Base-by-base conservation (phyloP, 192 early-diverging fungal genomes). In the Phycomyces blakesleeanus region DNA sequence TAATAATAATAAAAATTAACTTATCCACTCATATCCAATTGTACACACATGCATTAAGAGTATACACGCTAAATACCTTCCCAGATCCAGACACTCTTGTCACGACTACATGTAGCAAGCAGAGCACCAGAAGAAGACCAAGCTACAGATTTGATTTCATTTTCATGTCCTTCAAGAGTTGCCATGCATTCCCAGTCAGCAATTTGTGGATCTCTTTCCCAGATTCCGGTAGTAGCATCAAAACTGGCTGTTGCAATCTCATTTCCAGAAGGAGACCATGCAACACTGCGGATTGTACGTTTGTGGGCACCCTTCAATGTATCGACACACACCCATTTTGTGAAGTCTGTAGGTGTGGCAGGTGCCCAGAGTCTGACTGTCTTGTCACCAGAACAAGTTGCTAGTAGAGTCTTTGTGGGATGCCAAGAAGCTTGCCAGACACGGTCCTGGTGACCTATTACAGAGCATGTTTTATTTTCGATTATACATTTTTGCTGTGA, bases 41-140 rank as follows among this genome's bases (percentile, higher is more conserved):
- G n/a, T n/a, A n/a, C n/a, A n/a, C n/a, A n/a, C 6, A 7, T 22
- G 15, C 15, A 22, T n/a, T n/a, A n/a, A n/a, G n/a, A n/a, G n/a
- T n/a, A n/a, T n/a, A n/a, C n/a, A n/a, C n/a, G n/a, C n/a, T n/a
- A n/a, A n/a, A 34, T 61, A 81, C 84, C 84, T 68, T 98, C 97
- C 97, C 97, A 98, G 63, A 98, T 93, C 97, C 97, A 98, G 29
- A 98, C 94, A 76, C 90, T 94, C 73, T 96, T 97, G 77, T 98
- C 97, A 29, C 97, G 78, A 25, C 90, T 89, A 67, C 97, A 97
- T 5, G 97, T 98, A 11, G 97, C 92, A 40, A 98, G 72, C 22
- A 98, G 78, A 4, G 86, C 73, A 11, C 93, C 95, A 0, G 85
- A 81, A 24, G 84, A 72, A 11, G 89, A 88, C 94, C 94, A 98